Evolutionary conservation across 2,329 filamentous ascomycete species (phyloP).

Genomic region (Botrytis porri): DNA sequence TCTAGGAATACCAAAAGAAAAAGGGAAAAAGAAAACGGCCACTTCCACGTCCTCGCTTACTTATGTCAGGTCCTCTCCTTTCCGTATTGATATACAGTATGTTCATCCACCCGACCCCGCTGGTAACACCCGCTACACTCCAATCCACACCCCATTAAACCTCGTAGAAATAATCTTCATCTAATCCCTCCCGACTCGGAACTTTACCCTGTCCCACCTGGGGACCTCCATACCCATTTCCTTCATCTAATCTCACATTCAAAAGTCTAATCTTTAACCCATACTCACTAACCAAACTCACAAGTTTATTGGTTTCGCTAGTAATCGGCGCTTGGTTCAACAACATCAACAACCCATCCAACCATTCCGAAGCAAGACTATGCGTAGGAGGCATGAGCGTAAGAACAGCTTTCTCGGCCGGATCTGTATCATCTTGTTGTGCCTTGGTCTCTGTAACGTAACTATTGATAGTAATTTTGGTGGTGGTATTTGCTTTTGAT

Average conservation of each 20-base stretch:
- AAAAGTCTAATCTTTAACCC: constrained; percentile 88
- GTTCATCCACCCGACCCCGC: background rate
- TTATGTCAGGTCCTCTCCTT: background rate
- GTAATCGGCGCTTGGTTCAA: constrained; percentile 95
- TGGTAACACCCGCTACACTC: background rate
- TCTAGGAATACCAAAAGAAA: background rate
- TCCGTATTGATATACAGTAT: background rate
- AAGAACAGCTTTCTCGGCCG: constrained; percentile 70
- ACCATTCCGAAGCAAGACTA: constrained; percentile 88
- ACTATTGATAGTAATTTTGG: constrained; percentile 90
- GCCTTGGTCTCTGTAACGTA: constrained; percentile 43
- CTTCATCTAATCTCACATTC: constrained; percentile 83
- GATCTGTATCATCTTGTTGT: constrained; percentile 38
- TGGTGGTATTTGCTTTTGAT: constrained; percentile 47
- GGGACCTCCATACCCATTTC: constrained; percentile 65
- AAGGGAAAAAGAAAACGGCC: background rate
- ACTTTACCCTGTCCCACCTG: constrained; percentile 61
- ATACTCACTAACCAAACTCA: constrained; percentile 82
- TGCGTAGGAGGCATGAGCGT: constrained; percentile 80
- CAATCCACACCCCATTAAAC: constrained; percentile 23
- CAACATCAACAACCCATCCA: constrained; percentile 92
- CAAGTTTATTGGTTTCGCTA: constrained; percentile 88
- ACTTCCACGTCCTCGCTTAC: background rate
- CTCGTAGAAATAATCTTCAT: constrained; percentile 90
- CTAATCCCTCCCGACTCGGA: constrained; percentile 78